A percentile compares a stretch with the other conserved stretches of the same genome.
Conservation (phyloP, 2,329 filamentous ascomycete genomes). For the Fusarium staphyleae region DNA sequence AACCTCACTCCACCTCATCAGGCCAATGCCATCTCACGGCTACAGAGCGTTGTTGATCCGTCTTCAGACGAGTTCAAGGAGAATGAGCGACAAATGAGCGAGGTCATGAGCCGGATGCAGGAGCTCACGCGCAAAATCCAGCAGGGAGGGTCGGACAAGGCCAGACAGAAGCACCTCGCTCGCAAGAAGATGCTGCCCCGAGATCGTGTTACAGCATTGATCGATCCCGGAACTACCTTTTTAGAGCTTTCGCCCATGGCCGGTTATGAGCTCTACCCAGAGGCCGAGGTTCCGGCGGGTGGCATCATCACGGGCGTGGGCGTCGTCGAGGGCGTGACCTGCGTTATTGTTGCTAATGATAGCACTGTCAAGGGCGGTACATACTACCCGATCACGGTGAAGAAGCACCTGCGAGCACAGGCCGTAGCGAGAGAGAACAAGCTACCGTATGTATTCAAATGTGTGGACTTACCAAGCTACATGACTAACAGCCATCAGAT, state of each 20-base stretch:
- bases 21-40: conserved; percentile 80
- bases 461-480: background rate
- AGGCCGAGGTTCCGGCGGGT: conserved; percentile 85
- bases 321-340: conserved; percentile 87
- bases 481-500: conserved; percentile 53
- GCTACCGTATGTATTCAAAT: conserved; percentile 59
- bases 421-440: conserved; percentile 89
- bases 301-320: conserved; percentile 94
- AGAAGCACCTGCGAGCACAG: conserved; percentile 95
- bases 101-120: conserved; percentile 73
- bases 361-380: conserved; percentile 97
- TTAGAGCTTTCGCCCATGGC: conserved; percentile 93
- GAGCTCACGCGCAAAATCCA: conserved; percentile 75
- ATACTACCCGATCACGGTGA: conserved; percentile 96
- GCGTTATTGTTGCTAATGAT: conserved; percentile 94
- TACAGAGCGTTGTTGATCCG: conserved; percentile 79
- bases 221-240: conserved; percentile 90
- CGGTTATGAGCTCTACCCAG: conserved; percentile 83
- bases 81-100: conserved; percentile 79
- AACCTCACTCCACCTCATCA: conserved; percentile 84
- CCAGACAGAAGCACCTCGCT: conserved; percentile 84
- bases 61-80: conserved; percentile 80
- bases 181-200: conserved; percentile 94
- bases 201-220: conserved; percentile 84
- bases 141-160: conserved; percentile 80